Base-by-base conservation (phyloP, 2,329 filamentous ascomycete genomes). In the Alternaria angustiovoidea region DNA sequence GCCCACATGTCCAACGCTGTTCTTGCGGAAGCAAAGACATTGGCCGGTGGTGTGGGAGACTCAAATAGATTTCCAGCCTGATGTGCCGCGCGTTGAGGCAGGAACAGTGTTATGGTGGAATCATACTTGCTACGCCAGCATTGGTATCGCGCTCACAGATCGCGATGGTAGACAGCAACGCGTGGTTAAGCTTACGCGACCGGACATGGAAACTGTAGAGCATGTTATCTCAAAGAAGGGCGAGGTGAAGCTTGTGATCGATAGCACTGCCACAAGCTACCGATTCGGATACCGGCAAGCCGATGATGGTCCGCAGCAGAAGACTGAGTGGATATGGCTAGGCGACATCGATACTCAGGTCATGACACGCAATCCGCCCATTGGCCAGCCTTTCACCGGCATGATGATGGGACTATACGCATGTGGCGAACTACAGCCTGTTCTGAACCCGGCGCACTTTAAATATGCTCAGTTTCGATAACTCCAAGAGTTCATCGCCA, bases 81-180 rank as follows among this genome's bases (percentile, higher is more conserved):
- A 70, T 0, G 76, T 77, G 4, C 43, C 69, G 4, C 75, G 80
- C 1, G 81, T 81, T 3, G 86, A 88, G 73, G 85, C 86, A 0
- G 86, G 86, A 0, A 75, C 82, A 0, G 82, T 83, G 0, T 68
- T 87, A 0, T 88, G 83, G 81, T 86, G 84, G 83, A 86, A 82
- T 46, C 81, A 85, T 42, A 80, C 79, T 61, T 82, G 81, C 0
- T 80, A 81, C 53, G 77, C 74, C 47, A 81, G 77, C 34, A 75
- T 84, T 2, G 82, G 82, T 0, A 73, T 84, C 14, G 54, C 55
- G 9, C 36, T 54, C 1, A 7, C 46, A 7, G 3, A 51, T 16
- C 38, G 44, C 14, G 43, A 54, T 2, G 47, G 51, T 8, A 26
- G 56, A 11, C 14, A 16, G 6, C 46, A 61, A 39, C 49, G 61